phyloP scores from a whole-genome alignment of 208 protist genomes.

The Wallacemonas rigidus region DNA sequence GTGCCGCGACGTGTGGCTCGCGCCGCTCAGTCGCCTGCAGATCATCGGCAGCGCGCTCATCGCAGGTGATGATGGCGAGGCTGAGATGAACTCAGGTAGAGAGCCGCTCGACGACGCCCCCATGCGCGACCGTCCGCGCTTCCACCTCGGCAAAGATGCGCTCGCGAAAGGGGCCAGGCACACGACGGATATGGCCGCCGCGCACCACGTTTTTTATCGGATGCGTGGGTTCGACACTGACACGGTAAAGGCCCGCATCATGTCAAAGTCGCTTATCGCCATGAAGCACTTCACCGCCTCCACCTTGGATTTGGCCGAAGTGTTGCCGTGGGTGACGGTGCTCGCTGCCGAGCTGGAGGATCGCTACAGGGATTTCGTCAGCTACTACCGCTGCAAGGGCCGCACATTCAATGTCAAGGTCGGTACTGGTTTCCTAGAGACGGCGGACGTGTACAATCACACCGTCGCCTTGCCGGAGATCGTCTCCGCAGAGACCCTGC shows the following conservation, averaged over 20 bases:
- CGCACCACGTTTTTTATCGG: constrained; percentile 32
- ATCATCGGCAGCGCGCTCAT: too few relatives aligned
- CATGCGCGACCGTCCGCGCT: too few relatives aligned
- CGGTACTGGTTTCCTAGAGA: constrained; percentile 42
- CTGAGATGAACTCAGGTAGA: too few relatives aligned
- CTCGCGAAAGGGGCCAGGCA: too few relatives aligned
- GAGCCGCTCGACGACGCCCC: too few relatives aligned
- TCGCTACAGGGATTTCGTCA: constrained; percentile 53
- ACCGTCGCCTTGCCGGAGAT: constrained; percentile 46
- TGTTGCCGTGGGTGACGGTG: constrained; percentile 66
- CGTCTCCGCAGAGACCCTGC: constrained; percentile 32
- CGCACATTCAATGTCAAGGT: constrained; percentile 63
- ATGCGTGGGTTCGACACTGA: constrained; percentile 50
- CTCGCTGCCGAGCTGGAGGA: constrained; percentile 63
- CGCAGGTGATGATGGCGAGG: too few relatives aligned
- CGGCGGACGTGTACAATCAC: constrained; percentile 35
- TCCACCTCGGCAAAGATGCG: too few relatives aligned
- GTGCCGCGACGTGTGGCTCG: constrained; percentile 62
- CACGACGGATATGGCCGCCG: background rate
- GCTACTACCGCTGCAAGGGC: constrained; percentile 31
- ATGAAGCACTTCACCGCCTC: constrained; percentile 64
- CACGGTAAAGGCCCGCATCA: background rate
- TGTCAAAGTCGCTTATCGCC: constrained; percentile 54
- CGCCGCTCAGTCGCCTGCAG: constrained; percentile 9
- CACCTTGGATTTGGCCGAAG: constrained; percentile 25